Evolutionary conservation across 2,329 filamentous ascomycete species (phyloP).

Genomic region (Aureobasidium pullulans): DNA sequence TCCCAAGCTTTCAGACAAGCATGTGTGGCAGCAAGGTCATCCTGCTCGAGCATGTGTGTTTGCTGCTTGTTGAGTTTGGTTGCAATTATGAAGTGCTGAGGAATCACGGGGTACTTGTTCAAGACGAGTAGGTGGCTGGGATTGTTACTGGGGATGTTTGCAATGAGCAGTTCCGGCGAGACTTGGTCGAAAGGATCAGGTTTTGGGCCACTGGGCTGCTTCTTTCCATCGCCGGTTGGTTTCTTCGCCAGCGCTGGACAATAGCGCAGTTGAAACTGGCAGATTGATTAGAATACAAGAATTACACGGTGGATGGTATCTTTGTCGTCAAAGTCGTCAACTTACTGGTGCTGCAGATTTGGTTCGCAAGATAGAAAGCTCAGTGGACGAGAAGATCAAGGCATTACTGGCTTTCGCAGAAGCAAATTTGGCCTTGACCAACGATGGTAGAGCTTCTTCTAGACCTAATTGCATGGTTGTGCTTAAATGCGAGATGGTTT

Average conservation of each 20-base stretch:
- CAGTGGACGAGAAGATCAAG: slow-evolving; percentile 34
- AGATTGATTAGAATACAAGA: neutral
- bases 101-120: slow-evolving; percentile 68
- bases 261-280: slow-evolving; percentile 65
- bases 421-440: slow-evolving; percentile 32
- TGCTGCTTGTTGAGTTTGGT: slow-evolving; percentile 59
- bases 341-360: slow-evolving; percentile 8
- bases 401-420: slow-evolving; percentile 28
- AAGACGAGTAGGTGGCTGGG: slow-evolving; percentile 58
- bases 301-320: no score
- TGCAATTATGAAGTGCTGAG: slow-evolving; percentile 64
- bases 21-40: slow-evolving; percentile 55
- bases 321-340: neutral
- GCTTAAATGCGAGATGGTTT: neutral
- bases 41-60: slow-evolving; percentile 53
- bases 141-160: slow-evolving; percentile 34
- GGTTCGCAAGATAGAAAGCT: slow-evolving; percentile 28
- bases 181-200: slow-evolving; percentile 61
- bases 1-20: slow-evolving; percentile 55
- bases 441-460: slow-evolving; percentile 14
- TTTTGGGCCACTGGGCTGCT: slow-evolving; percentile 29
- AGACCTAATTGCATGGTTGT: slow-evolving; percentile 14
- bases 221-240: slow-evolving; percentile 39
- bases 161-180: slow-evolving; percentile 44
- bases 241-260: slow-evolving; percentile 63